phyloP scores from a whole-genome alignment of 78 protist species.

The Dictyostelium intermedium region DNA sequence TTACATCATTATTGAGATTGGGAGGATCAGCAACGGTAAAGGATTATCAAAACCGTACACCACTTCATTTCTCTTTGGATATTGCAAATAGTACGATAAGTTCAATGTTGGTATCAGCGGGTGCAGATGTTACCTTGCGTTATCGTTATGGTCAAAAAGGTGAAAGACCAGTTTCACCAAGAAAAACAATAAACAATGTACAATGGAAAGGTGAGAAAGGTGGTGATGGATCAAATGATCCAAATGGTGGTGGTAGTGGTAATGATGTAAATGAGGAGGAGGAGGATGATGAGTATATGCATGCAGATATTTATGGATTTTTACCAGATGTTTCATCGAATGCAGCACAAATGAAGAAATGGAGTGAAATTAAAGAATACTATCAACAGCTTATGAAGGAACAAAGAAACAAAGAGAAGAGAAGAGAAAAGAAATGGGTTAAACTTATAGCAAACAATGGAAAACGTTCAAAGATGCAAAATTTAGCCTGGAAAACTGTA shows the following conservation, averaged over 20 bases:
- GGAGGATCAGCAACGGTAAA: constrained; percentile 52
- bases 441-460: constrained; percentile 6
- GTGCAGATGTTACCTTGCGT: constrained; percentile 70
- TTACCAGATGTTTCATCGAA: constrained; percentile 46
- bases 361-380: constrained; percentile 54
- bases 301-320: constrained; percentile 64
- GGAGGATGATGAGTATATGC: not conserved
- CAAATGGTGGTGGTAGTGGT: not conserved
- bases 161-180: not conserved
- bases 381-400: constrained; percentile 1
- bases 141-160: constrained; percentile 67
- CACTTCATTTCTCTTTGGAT: constrained; percentile 69
- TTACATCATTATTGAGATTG: constrained; percentile 24
- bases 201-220: constrained; percentile 35
- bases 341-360: constrained; percentile 35
- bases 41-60: constrained; percentile 63
- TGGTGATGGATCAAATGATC: not conserved
- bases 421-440: constrained; percentile 42
- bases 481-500: constrained; percentile 44
- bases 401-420: constrained; percentile 4
- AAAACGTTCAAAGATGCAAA: not conserved
- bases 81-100: constrained; percentile 67
- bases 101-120: constrained; percentile 58
- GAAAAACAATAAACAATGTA: not conserved
- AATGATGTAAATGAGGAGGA: not conserved